phyloP scores from a whole-genome alignment of 371 early-diverging fungal species.

The Caulochytrium protostelioides region DNA sequence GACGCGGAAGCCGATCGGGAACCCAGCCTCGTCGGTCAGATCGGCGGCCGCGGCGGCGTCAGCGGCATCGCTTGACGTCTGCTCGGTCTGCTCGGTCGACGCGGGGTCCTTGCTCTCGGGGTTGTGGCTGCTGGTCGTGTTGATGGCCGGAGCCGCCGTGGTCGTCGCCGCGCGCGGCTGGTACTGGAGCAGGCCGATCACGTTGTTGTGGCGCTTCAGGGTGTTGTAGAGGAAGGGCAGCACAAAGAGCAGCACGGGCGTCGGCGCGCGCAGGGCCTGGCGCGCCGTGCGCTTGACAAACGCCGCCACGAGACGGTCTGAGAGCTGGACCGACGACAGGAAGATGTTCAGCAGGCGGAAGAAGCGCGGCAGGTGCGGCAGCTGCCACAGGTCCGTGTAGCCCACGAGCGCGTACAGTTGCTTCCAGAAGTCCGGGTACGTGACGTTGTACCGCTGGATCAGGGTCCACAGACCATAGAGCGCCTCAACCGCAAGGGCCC shows the following conservation, averaged over 20 bases:
- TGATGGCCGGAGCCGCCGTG: too few species aligned
- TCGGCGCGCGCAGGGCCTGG: conserved; percentile 57
- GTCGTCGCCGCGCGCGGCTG: too few species aligned
- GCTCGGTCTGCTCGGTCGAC: too few species aligned
- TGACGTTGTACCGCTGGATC: conserved; percentile 71
- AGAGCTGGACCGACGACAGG: conserved; percentile 56
- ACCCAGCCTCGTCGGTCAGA: too few species aligned
- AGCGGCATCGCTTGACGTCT: too few species aligned
- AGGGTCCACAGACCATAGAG: conserved; percentile 78
- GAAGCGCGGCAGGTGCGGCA: too few species aligned
- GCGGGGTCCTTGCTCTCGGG: too few species aligned
- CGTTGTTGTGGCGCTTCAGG: conserved; percentile 63
- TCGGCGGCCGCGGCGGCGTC: too few species aligned
- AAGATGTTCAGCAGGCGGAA: conserved; percentile 69
- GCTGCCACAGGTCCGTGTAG: conserved; percentile 72
- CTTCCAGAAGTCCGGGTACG: conserved; percentile 82
- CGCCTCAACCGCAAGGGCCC: conserved; percentile 17
- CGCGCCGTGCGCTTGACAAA: conserved; percentile 79
- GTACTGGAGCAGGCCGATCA: too few species aligned
- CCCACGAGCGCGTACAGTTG: conserved; percentile 77
- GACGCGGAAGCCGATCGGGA: too few species aligned
- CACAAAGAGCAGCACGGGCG: conserved; percentile 54
- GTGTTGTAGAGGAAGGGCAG: conserved; percentile 78
- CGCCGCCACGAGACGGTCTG: conserved; percentile 51
- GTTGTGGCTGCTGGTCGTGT: too few species aligned